Evolutionary conservation across 352 stramenopile genomes (phyloP).

Genomic region (Pythium guiyangense): DNA sequence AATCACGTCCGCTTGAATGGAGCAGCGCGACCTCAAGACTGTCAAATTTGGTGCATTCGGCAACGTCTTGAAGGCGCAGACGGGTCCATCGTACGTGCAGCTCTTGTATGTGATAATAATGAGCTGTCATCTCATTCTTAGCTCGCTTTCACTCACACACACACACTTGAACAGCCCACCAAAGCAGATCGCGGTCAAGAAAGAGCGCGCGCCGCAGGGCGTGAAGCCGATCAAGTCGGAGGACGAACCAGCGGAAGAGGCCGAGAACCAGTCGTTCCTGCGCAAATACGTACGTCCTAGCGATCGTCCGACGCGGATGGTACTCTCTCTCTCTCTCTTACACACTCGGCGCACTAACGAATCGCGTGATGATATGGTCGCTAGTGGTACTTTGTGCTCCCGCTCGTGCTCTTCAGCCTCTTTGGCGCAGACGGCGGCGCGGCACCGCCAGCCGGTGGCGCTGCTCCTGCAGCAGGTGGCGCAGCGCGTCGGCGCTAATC

Average conservation of each 20-base stretch:
- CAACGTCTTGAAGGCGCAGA: conserved; percentile 51
- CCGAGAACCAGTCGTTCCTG: conserved; percentile 71
- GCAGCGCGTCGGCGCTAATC: conserved; percentile 35
- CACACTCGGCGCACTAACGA: too few species aligned
- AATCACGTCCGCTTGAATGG: neutral
- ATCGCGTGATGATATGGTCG: too few species aligned
- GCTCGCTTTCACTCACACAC: neutral
- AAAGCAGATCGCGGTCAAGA: conserved; percentile 55
- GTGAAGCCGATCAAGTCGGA: conserved; percentile 69
- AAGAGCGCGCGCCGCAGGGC: conserved; percentile 58
- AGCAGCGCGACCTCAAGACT: conserved; percentile 46
- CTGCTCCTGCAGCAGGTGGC: conserved; percentile 14
- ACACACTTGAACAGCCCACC: conserved; percentile 30
- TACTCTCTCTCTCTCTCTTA: conserved; percentile 4
- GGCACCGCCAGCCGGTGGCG: conserved; percentile 28
- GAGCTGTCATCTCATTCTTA: neutral
- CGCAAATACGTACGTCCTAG: conserved; percentile 78
- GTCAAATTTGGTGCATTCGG: conserved; percentile 56
- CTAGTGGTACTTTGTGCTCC: conserved; percentile 85
- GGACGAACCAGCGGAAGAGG: conserved; percentile 50
- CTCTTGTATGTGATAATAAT: neutral
- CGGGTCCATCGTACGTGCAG: conserved; percentile 51
- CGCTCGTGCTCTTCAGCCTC: conserved; percentile 71
- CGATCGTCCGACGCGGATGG: neutral
- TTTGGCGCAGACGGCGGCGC: conserved; percentile 50